Base-by-base conservation (phyloP, 371 early-diverging fungal genomes). In the Mucor velutinosus region DNA sequence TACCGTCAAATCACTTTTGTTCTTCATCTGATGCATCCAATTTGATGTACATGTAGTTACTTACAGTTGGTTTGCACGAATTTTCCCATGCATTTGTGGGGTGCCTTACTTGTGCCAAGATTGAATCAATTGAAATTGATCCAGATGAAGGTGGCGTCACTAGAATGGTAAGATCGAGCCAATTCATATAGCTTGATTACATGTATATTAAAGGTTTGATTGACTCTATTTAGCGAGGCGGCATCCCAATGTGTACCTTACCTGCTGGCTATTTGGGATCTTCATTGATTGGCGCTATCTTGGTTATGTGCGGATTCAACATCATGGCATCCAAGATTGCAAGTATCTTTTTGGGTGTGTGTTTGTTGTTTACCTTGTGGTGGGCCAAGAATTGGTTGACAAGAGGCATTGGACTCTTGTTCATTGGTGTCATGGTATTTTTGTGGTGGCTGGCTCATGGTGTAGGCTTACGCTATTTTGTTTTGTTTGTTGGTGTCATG, bases 111-210 rank as follows among this genome's bases (percentile, higher is more conserved):
- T 95, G 97, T 51, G 98, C 93, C 10, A 87, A 88, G 64, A 93
- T 98, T n/a, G 86, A 90, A 66, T 87, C 93, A n/a, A 94, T 98
- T 57, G 90, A 91, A 32, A 87, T 98, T 64, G 93, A 97, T 75
- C 95, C 97, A 10, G 90, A 96, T 72, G 92, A 95, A 76, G 97
- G 95, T n/a, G 97, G 98, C 19, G 80, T 92, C 35, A 96, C 97
- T 15, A 79, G 81, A 37, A 93, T 94, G 92, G 82, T 87, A 73
- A 82, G 15, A 23, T 4, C 53, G 30, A 58, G 32, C 37, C 12
- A 27, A 43, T 55, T 12, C 29, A 60, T 15, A 27, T 55, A 10
- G 35, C 14, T 60, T 62, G 17, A 41, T 41, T 45, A 14, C 35
- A 14, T 23, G 21, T 15, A 17, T 37, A 43, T 6, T 32, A 23